Evolutionary conservation across 768 basidiomycete species (phyloP), one percentile per base, ranked within the genome.

Genomic region (Suillus decipiens): DNA sequence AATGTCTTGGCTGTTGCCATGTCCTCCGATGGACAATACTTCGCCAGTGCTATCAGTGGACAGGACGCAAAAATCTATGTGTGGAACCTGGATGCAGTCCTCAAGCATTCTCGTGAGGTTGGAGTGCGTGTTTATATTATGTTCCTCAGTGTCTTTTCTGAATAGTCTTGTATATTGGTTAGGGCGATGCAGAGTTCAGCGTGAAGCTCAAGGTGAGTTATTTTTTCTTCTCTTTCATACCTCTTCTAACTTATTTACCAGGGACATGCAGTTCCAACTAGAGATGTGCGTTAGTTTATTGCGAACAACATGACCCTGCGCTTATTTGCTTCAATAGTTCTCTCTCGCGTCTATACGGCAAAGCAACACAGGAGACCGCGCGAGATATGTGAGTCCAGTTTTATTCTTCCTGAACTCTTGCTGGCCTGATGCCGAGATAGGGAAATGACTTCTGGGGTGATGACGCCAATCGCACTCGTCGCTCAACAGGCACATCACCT

Each of bases 1-100:
- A 89, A 92, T 74, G 84, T 97, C 0, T 80, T 90, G 39, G 81
- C 84, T 6, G 79, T 97, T 3, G 91, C 93, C 5, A 70, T 95
- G 48, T 93, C 90, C 67, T 81, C 82, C 2, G 93, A 96, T 76
- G 93, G 90, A 11, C 88, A 83, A 69, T 85, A 87, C 61, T 80
- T 97, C 7, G 92, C 87, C 3, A 93, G 90, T 68, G 93, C 87
- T 11, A 14, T 15, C 24, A 0, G 2, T 14, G 94, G 94, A 0
- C 84, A 84, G 69, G 93, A 96, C 72, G 81, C 85, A 63, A 79
- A 83, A 43, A 76, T 96, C 1, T 87, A 90, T 5, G 83, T 94
- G 0, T 97, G 95, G 95, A 87, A 93, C 67, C 84, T 80, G 9
- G 85, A 86, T 74, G 45, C 19, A n/a, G 45, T 17, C 11, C 48